Evolutionary conservation across 176 grass and related monocot species (phyloP).

Genomic region (Carex parvula): DNA sequence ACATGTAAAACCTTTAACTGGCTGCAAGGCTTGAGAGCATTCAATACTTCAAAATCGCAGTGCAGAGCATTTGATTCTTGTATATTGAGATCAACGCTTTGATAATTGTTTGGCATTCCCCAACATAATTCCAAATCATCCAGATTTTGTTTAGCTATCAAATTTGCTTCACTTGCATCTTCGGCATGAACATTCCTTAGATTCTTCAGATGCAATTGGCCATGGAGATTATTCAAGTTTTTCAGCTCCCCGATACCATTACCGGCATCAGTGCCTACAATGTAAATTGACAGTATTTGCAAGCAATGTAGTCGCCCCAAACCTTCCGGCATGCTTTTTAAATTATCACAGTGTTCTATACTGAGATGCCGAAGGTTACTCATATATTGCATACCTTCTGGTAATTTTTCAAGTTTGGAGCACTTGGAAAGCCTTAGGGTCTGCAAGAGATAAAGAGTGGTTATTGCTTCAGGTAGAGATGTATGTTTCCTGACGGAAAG

Average conservation of each 20-base stretch:
- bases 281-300: not conserved
- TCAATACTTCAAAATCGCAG: not conserved
- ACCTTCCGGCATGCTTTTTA: too few relatives aligned
- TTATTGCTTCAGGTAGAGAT: too few relatives aligned
- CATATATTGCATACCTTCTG: too few relatives aligned
- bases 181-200: not conserved
- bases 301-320: too few relatives aligned
- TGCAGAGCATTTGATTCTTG: not conserved
- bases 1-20: not conserved
- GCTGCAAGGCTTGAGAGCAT: conserved; percentile 14
- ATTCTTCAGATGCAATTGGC: not conserved
- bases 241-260: not conserved
- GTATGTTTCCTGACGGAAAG: too few relatives aligned
- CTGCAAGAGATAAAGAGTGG: too few relatives aligned
- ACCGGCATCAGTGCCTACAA: not conserved
- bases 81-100: not conserved
- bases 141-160: not conserved
- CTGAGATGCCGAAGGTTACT: too few relatives aligned
- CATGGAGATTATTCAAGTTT: not conserved
- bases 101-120: not conserved
- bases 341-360: too few relatives aligned
- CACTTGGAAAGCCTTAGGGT: too few relatives aligned
- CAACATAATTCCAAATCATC: not conserved
- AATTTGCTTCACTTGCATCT: conserved; percentile 16
- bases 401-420: too few relatives aligned